Evolutionary conservation across 768 basidiomycete species (phyloP), one percentile per base, ranked within the genome.

Genomic region (Paxillus involutus): DNA sequence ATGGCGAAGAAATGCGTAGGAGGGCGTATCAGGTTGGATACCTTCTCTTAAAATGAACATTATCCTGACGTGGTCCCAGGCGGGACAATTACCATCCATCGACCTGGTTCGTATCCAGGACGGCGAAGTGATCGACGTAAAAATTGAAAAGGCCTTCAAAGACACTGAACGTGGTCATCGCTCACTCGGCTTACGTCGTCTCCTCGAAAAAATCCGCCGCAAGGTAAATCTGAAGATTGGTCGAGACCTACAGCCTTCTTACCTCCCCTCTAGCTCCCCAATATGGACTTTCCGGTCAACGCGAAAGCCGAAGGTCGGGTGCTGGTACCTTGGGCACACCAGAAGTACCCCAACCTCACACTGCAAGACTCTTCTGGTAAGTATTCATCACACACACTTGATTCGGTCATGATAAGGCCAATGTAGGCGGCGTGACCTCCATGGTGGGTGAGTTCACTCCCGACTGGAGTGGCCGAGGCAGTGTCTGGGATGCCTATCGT

Each of bases 201-300:
- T 98, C 83, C 73, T 94, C 16, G 76, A 81, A 46, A 83, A 81
- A 55, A 94, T 94, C 65, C 79, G 78, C 52, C 65, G 80, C 53
- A 77, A 78, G 63, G 90, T 89, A 55, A n/a, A 21, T 48, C 78
- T 71, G 11, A 45, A 2, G n/a, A 8, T 26, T n/a, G 4, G 9
- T 19, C 2, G 11, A 26, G 16, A 16, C 8, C 14, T 17, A 36
- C 21, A 33, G 1, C 33, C 3, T 26, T 42, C 24, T 56, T 14
- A 60, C 35, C 10, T 9, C 17, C 4, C 30, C 37, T 21, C 36
- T 43, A 94, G 85, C 80, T 98, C 4, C 95, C 96, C 12, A 86
- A 98, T 74, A 86, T 99, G 86, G 89, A 97, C 62, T 86, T 99
- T 59, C 84, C 97, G 0, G 84, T 99, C 72, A 98, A 98, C 62